A percentile compares a stretch with the other conserved stretches of the same genome.
Conservation (phyloP, 75 land plant species). For the Sequoia sempervirens region DNA sequence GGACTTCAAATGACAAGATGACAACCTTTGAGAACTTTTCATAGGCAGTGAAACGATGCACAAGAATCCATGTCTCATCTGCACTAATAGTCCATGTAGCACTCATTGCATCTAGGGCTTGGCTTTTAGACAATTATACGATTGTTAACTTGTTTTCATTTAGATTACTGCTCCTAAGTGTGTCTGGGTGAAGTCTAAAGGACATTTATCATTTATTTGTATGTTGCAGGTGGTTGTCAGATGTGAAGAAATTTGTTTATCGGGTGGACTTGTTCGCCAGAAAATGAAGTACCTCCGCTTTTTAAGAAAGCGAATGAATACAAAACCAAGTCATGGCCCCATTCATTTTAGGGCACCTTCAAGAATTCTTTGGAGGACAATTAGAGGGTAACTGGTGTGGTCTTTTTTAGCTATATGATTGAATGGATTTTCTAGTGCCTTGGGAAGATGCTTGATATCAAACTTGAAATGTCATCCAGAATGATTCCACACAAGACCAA, state of each 20-base stretch:
- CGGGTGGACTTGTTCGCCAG: constrained; percentile 48
- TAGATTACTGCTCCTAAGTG: not conserved
- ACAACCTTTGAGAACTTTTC: too few relatives aligned
- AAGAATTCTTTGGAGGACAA: constrained; percentile 52
- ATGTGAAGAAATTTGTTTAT: constrained; percentile 43
- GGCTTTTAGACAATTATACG: too few relatives aligned
- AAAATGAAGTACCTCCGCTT: constrained; percentile 49
- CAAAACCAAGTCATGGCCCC: constrained; percentile 52
- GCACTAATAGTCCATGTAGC: too few relatives aligned
- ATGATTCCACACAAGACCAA: constrained; percentile 65
- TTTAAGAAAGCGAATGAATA: constrained; percentile 53
- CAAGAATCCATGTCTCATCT: too few relatives aligned
- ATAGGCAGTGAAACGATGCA: too few relatives aligned
- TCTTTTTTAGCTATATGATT: not conserved
- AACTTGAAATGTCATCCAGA: constrained; percentile 12
- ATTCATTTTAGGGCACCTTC: constrained; percentile 49
- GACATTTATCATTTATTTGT: not conserved
- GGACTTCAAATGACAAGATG: too few relatives aligned
- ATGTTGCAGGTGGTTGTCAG: constrained; percentile 23
- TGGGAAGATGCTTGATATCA: not conserved
- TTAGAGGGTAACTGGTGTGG: constrained; percentile 25
- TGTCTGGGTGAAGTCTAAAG: not conserved
- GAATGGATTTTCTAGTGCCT: not conserved
- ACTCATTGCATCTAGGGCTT: too few relatives aligned
- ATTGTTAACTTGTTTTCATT: not conserved